These are phyloP conservation scores for Hypsizygus marmoreus DNA, from an alignment of 768 basidiomycete genomes.

Conservation along the genomic window DNA sequence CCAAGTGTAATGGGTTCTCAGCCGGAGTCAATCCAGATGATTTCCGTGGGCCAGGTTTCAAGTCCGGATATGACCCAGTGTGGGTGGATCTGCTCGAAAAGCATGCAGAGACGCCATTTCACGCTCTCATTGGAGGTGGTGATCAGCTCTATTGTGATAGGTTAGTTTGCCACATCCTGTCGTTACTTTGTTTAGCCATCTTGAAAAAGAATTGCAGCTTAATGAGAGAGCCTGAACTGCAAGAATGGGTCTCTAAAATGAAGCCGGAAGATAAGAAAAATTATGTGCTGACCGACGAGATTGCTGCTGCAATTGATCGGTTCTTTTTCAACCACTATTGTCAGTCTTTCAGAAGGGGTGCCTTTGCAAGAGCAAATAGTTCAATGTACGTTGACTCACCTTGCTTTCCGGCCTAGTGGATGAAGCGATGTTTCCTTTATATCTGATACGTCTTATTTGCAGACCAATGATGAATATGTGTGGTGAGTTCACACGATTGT, in stretches of 20 bases:
- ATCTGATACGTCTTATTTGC: constrained; percentile 3
- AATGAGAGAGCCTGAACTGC: constrained; percentile 85
- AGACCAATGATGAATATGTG: constrained; percentile 90
- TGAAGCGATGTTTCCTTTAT: constrained; percentile 5
- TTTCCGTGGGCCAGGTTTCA: constrained; percentile 80
- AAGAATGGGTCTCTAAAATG: constrained; percentile 74
- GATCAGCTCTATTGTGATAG: constrained; percentile 90
- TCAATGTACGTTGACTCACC: constrained; percentile 65
- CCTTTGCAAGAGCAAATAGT: constrained; percentile 88
- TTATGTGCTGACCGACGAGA: constrained; percentile 68
- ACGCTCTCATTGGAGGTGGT: constrained; percentile 91
- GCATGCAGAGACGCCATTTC: constrained; percentile 81
- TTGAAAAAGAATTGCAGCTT: constrained; percentile 43
- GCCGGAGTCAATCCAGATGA: constrained; percentile 88
- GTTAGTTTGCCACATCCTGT: constrained; percentile 36
- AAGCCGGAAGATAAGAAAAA: constrained; percentile 60
- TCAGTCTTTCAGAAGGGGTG: constrained; percentile 79
- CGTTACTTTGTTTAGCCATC: background rate
- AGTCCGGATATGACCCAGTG: constrained; percentile 83
- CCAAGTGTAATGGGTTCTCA: constrained; percentile 87
- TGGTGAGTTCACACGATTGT: constrained; percentile 44
- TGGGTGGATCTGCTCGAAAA: constrained; percentile 91
- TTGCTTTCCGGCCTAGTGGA: too few species aligned
- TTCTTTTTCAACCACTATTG: constrained; percentile 94
- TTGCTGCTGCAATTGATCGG: constrained; percentile 75